Base-by-base conservation (phyloP, 2,329 filamentous ascomycete genomes). In the Alternaria sp. region DNA sequence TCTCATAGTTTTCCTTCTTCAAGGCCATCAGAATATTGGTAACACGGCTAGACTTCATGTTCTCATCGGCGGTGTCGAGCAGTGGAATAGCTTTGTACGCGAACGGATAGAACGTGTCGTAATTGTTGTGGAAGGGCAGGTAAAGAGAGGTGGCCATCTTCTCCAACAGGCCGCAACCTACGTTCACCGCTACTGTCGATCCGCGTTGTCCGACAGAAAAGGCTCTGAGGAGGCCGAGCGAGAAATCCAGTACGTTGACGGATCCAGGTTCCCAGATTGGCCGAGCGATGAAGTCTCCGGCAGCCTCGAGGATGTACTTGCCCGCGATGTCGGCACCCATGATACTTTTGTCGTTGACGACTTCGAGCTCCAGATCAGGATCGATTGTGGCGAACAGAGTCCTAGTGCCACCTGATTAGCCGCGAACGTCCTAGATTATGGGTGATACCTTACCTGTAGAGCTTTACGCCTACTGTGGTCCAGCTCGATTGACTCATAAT, bases 101-200 rank as follows among this genome's bases (percentile, higher is more conserved):
- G 21, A 44, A 52, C 9, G 13, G 8, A 32, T 15, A 23, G 28
- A 50, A 57, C 3, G 6, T 15, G 7, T 44, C 17, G 11, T n/a
- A 50, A 23, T 58, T 51, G 6, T 45, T 23, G 19, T 23, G 21
- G 12, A 51, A 58, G 9, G 19, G 36, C 11, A 58, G 19, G 13
- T 51, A 58, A 1, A 6, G n/a, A 8, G 56, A 58, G 17, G 28
- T 25, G 6, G 46, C 46, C 32, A 52, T 58, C 23, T 13, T 49
- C 44, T 57, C 55, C 15, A 57, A 46, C 7, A 57, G n/a, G 7
- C 55, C 21, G 19, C 45, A 47, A 12, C 26, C 55, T 1, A 57
- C 8, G 25, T 12, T 15, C 23, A 4, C 12, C 32, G 30, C 55
- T 28, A 25, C 10, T 5, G 7, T 7, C 30, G 23, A 17, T 25